Evolutionary conservation across 148 eudicot genomes (phyloP), one percentile per base, ranked within the genome.

Genomic region (Nyssa sinensis): DNA sequence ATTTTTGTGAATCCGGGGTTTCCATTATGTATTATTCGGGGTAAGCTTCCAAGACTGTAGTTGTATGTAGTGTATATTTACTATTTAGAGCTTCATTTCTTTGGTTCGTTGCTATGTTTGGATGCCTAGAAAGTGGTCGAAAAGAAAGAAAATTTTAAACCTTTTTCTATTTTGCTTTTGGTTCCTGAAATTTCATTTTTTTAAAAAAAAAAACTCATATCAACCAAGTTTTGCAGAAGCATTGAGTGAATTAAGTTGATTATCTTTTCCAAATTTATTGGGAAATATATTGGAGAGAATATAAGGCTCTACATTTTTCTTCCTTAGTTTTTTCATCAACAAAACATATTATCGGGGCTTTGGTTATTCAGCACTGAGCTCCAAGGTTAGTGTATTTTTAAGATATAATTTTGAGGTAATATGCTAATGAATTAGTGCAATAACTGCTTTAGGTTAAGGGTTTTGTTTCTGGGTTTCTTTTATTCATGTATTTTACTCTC

Each of bases 371-470:
- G 44, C 7, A 39, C 11, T 39, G 44, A 39, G 11, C 44, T 39
- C 16, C 2, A 41, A 23, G n/a, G 14, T 24, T n/a, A n/a, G n/a
- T n/a, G n/a, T n/a, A n/a, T n/a, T 11, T 28, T 62, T 30, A 32
- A 63, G 25, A n/a, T 32, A n/a, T n/a, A n/a, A n/a, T n/a, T 32
- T 64, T 64, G n/a, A 33, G 44, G 33, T 32, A 13, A 10, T 32
- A n/a, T 17, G 21, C 12, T 17, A 35, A 19, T 29, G 64, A 11
- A 16, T 27, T 72, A 34, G 10, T n/a, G n/a, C n/a, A n/a, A n/a
- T 71, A 23, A 35, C 66, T 60, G 7, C 21, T 71, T 33, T 57
- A 32, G n/a, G n/a, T n/a, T n/a, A n/a, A n/a, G n/a, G n/a, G n/a
- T n/a, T n/a, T n/a, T n/a, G n/a, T n/a, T n/a, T n/a, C n/a, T n/a